Base-by-base conservation (phyloP, 345 rosid species). In the Euphorbia pulcherrima region DNA sequence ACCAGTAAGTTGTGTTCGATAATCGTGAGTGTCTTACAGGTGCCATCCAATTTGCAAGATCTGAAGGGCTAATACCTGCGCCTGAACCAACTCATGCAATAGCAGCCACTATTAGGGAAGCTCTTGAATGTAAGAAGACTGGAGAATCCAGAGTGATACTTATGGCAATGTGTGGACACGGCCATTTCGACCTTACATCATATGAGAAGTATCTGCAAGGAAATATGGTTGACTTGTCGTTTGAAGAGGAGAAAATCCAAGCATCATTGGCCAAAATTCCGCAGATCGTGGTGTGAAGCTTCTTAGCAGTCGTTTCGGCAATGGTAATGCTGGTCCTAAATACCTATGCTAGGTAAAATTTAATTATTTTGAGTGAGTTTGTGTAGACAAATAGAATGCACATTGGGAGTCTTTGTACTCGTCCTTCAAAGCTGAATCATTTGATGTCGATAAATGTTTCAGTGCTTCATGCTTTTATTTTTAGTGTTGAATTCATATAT, bases 1-100 rank as follows among this genome's bases (percentile, higher is more conserved):
- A 72, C 18, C 28, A 58, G 9, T 1, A 47, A 20, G 33, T 47
- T 58, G 14, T 10, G 26, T 55, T 21, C 44, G 2, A 27, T 44
- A 41, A 50, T 62, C 5, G 51, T 20, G 40, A 24, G 16, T 16
- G 35, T 5, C n/a, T 62, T 74, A 69, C 84, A 93, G 98, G 92
- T 57, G 98, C 97, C 47, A 78, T 93, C 74, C 76, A 86, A 60
- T 93, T 93, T 72, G 97, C 98, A 17, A 80, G 97, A 80, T 71
- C 85, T 0, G 97, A 93, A 80, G 97, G 97, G 62, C 68, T 93
- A 70, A 93, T 93, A 62, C 89, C 97, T 0, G 98, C 97, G 21
- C 97, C 98, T 0, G 98, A 93, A 62, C 96, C 98, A 18, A 84
- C 94, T 73, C 97, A 90, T 63, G 97, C 98, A 26, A 93, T 93